Evolutionary conservation across 2,329 filamentous ascomycete genomes (phyloP), one percentile per base, ranked within the genome.

Genomic region (Hypomyces perniciosus): DNA sequence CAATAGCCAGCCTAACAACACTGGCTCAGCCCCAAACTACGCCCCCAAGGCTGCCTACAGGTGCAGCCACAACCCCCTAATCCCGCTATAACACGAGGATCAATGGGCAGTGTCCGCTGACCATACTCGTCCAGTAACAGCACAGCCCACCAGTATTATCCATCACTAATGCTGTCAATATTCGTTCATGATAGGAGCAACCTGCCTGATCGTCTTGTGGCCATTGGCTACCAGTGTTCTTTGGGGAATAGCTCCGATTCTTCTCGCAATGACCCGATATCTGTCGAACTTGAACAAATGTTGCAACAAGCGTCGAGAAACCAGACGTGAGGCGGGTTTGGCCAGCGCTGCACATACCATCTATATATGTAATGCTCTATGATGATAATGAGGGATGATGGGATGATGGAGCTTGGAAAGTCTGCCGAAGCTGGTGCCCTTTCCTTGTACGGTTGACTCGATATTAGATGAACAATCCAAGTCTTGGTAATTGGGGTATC

Each of bases 191-290:
- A 53, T 35, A 46, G 41, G 26, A 50, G 42, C 43, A 34, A 27
- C 31, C 20, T 50, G 13, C 29, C 42, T 10, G 51, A 53, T 50
- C 51, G 51, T 20, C 41, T 53, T 9, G 51, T 53, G 47, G 51
- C 50, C 20, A 20, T 20, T 20, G 20, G 20, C 20, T 20, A 20
- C 20, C 20, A 20, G 20, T 20, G 20, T 20, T 20, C 20, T 20
- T 20, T 20, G 20, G 20, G 3, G 20, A 20, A 20, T 20, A 20
- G 20, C 20, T 20, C 20, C 20, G 20, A 20, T 20, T 20, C 20
- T 38, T 38, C 35, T 12, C 6, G 35, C 6, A 38, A 38, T 38
- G 35, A 42, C 39, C n/a, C 27, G 39, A 8, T 42, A 10, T 13
- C 39, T 10, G 13, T 20, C 26, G 39, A 42, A 28, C 39, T 42